These are phyloP conservation scores for Brachypodium distachyon DNA, from an alignment of 202 grass and related monocot genomes.

Conservation along the genomic window DNA sequence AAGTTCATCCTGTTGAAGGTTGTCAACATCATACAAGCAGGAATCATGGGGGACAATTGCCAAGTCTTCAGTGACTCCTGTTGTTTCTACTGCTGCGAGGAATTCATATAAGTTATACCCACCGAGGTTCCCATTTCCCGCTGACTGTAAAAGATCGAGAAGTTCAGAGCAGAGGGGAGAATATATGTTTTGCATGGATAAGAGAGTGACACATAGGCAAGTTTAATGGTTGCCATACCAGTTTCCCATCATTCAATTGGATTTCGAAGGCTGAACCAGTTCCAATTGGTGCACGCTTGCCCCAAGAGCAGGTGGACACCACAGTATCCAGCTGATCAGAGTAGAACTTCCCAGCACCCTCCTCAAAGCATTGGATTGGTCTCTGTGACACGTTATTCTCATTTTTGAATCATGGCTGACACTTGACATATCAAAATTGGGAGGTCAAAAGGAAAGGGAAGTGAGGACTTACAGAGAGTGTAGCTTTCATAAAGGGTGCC, in stretches of 20 bases:
- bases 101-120: slow-evolving; percentile 60
- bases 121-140: slow-evolving; percentile 19
- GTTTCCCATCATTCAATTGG: slow-evolving; percentile 49
- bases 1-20: slow-evolving; percentile 32
- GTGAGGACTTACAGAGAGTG: slow-evolving; percentile 53
- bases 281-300: slow-evolving; percentile 48
- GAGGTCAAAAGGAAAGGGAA: slow-evolving; percentile 16
- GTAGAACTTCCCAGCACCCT: slow-evolving; percentile 55
- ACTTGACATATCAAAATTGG: background rate
- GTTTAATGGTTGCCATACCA: slow-evolving; percentile 28
- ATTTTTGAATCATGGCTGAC: background rate
- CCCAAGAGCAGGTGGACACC: slow-evolving; percentile 82
- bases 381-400: slow-evolving; percentile 35
- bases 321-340: slow-evolving; percentile 55
- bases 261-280: slow-evolving; percentile 75
- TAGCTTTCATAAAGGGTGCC: slow-evolving; percentile 75
- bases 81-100: slow-evolving; percentile 31
- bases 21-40: slow-evolving; percentile 63
- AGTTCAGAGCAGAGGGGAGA: slow-evolving; percentile 3
- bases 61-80: slow-evolving; percentile 20
- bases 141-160: slow-evolving; percentile 30
- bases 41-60: slow-evolving; percentile 4
- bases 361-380: slow-evolving; percentile 65
- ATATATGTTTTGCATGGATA: background rate
- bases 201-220: background rate